Conservation (phyloP, 179 eudicot genomes). For the Drosera spatulata region DNA sequence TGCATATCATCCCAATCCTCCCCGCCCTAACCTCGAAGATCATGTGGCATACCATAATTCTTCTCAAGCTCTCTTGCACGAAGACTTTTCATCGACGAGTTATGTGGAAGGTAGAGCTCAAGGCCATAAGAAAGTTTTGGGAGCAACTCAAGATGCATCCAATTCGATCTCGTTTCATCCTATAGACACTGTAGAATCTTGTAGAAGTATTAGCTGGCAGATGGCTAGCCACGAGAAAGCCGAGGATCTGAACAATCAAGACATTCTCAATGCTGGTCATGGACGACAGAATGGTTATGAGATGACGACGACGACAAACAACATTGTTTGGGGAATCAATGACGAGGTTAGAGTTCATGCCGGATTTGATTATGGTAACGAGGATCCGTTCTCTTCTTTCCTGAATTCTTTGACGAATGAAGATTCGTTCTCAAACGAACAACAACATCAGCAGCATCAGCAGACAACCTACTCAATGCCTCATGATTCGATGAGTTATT, state of each 20-base stretch:
- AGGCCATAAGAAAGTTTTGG: no score
- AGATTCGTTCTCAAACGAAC: neutral
- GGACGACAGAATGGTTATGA: neutral
- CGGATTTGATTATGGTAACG: neutral
- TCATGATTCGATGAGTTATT: neutral
- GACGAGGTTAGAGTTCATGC: neutral
- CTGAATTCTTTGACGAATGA: conserved; percentile 2
- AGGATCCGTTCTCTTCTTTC: neutral
- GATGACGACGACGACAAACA: neutral
- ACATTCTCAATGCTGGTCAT: neutral
- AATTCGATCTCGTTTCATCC: no score
- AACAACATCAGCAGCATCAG: neutral
- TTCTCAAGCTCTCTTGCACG: no score
- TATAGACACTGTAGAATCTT: no score
- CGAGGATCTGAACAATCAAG: no score
- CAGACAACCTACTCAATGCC: no score
- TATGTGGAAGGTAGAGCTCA: no score
- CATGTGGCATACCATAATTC: neutral
- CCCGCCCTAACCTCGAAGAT: neutral
- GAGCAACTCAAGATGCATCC: no score
- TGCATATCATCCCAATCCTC: neutral
- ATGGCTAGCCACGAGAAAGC: no score
- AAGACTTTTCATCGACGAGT: no score
- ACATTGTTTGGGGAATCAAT: neutral
- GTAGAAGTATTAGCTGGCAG: no score